Base-by-base conservation (phyloP, 108 stramenopile genomes). In the Fragilaria radians region DNA sequence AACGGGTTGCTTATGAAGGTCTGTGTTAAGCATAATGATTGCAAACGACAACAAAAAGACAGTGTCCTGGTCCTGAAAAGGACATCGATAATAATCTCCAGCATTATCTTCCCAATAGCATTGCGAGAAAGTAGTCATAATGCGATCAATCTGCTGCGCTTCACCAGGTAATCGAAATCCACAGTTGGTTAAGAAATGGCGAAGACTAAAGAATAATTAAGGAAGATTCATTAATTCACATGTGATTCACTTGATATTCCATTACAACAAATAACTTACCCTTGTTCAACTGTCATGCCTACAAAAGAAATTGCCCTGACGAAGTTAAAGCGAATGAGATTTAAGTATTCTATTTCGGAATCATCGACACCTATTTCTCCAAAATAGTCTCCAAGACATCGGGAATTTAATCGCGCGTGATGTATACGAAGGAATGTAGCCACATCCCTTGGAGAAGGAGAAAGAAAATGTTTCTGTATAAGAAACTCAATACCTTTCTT, bases 1-100 rank as follows among this genome's bases (percentile, higher is more conserved):
- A 58, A 71, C 58, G 27, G 31, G 23, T 22, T 73, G 65, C 69
- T 92, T 95, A 71, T 98, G 95, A 62, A 97, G 67, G 62, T 98
- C 97, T 1, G 97, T 98, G 74, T 98, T 98, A 17, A 98, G 75
- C 88, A 98, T 96, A 63, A 98, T 98, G 46, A 96, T 81, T 5
- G 96, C 91, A 76, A 96, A 98, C 28, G 94, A 81, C 17, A 98
- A 68, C 3, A 98, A 32, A 69, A 85, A 95, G 17, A 93, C 91
- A 24, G 94, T 88, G 54, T 96, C 96, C 52, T 90, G 84, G 52
- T 94, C 78, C n/a, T 81, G 59, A 57, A 96, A 94, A 0, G 91
- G 93, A 52, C 93, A 92, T 17, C 71, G 68, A 21, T 65, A 51
- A 33, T 61, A 48, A 66, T 88, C 89, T 21, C 89, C 89, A 0